Percentiles rank a stretch among this genome's conserved stretches.
These are phyloP conservation scores for Colletotrichum magnum DNA, from an alignment of 2,329 filamentous ascomycete species.

Conservation along the genomic window DNA sequence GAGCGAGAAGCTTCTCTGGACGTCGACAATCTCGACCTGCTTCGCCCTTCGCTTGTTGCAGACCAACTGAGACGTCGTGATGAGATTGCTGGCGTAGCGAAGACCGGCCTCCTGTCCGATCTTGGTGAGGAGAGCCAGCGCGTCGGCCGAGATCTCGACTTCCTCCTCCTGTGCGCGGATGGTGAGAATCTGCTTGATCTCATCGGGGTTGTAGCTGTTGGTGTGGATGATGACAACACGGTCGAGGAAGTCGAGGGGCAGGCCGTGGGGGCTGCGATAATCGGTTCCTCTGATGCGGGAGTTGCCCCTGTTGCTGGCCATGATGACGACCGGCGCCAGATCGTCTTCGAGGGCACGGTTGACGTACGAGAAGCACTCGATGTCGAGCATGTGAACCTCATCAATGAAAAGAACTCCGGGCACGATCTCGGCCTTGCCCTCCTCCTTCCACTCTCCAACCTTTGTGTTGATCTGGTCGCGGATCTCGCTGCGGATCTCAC, in stretches of 20 bases:
- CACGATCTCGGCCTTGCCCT: slow-evolving; percentile 98
- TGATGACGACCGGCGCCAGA: slow-evolving; percentile 96
- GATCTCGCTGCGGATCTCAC: slow-evolving; percentile 97
- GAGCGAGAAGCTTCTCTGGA: slow-evolving; percentile 92
- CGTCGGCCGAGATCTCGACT: slow-evolving; percentile 90
- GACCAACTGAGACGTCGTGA: slow-evolving; percentile 92
- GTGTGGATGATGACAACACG: slow-evolving; percentile 97
- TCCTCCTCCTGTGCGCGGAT: slow-evolving; percentile 97
- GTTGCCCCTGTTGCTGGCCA: slow-evolving; percentile 96
- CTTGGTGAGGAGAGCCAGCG: slow-evolving; percentile 93
- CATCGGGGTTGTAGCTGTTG: slow-evolving; percentile 83
- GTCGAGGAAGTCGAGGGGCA: slow-evolving; percentile 96
- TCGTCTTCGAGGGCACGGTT: slow-evolving; percentile 97
- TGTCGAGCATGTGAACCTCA: slow-evolving; percentile 99
- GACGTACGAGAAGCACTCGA: slow-evolving; percentile 98
- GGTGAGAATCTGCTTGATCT: slow-evolving; percentile 92
- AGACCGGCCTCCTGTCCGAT: slow-evolving; percentile 94
- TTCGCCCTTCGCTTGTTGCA: slow-evolving; percentile 87
- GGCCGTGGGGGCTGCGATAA: slow-evolving; percentile 92
- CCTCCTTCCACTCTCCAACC: slow-evolving; percentile 98
- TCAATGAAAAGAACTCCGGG: slow-evolving; percentile 98
- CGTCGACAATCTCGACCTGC: slow-evolving; percentile 88
- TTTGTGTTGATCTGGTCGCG: slow-evolving; percentile 99
- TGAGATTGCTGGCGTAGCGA: slow-evolving; percentile 97
- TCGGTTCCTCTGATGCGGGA: slow-evolving; percentile 93